These are phyloP conservation scores for Microsporum audouinii DNA, from an alignment of 2,329 filamentous ascomycete genomes.

Conservation along the genomic window DNA sequence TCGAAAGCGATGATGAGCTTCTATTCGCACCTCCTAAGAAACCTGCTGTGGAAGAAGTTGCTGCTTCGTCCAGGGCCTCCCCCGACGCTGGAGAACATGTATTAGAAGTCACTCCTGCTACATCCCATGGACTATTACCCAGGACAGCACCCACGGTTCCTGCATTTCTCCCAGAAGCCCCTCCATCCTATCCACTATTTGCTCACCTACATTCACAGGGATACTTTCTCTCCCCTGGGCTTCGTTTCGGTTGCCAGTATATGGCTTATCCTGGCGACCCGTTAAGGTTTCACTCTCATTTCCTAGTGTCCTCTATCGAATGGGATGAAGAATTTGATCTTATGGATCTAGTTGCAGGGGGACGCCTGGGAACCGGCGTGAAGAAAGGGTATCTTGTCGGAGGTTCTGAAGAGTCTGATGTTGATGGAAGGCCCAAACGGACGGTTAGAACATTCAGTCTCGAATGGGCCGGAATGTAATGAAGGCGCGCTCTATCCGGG, in stretches of 20 bases:
- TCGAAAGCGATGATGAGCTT: conserved; percentile 5
- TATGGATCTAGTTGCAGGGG: conserved; percentile 74
- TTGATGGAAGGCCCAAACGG: conserved; percentile 20
- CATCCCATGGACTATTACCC: conserved; percentile 38
- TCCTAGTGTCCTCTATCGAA: conserved; percentile 68
- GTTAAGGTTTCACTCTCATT: conserved; percentile 89
- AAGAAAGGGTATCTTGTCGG: conserved; percentile 93
- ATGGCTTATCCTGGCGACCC: conserved; percentile 93
- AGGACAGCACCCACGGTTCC: conserved; percentile 20
- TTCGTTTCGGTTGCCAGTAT: conserved; percentile 90
- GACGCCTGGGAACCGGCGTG: conserved; percentile 79
- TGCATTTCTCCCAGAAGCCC: conserved; percentile 27
- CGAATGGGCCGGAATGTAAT: conserved; percentile 88
- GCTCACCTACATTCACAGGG: conserved; percentile 64
- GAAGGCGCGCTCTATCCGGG: background rate
- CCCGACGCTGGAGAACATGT: background rate
- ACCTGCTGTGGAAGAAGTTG: conserved; percentile 1
- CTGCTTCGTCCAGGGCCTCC: conserved; percentile 7
- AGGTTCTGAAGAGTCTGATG: conserved; percentile 43
- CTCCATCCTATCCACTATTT: conserved; percentile 60
- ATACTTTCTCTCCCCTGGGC: conserved; percentile 81
- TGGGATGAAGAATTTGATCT: conserved; percentile 82
- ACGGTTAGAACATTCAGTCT: conserved; percentile 64
- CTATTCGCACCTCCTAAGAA: background rate
- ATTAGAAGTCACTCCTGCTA: conserved; percentile 37